Conservation (phyloP, 306 rosid species). For the Glycine soja region DNA sequence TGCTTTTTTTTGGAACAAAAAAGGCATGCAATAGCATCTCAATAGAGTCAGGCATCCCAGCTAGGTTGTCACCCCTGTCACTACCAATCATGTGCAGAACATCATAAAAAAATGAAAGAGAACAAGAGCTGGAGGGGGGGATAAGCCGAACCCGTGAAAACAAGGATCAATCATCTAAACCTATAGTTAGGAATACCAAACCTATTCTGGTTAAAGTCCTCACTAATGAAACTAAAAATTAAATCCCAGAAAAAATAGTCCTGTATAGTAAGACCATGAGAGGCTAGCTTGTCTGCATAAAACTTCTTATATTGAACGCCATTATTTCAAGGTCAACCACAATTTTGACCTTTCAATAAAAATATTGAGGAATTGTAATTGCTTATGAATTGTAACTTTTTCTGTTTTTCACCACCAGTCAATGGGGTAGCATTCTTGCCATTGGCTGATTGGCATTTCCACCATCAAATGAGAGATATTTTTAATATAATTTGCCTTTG, state of each 20-base stretch:
- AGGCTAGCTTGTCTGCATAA: neutral
- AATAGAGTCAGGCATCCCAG: too few species aligned
- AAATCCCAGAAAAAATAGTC: neutral
- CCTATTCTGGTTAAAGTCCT: neutral
- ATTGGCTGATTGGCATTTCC: constrained; percentile 28
- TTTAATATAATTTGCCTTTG: constrained; percentile 34
- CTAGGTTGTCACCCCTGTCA: too few species aligned
- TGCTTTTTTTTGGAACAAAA: too few species aligned
- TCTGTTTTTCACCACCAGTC: neutral
- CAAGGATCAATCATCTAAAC: neutral
- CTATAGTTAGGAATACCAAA: neutral
- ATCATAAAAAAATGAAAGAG: too few species aligned
- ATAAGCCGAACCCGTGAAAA: neutral
- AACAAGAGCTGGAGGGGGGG: too few species aligned
- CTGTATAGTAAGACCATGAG: neutral
- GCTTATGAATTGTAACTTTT: constrained; percentile 20
- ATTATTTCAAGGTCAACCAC: neutral
- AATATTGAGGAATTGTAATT: constrained; percentile 6
- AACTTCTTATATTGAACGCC: neutral
- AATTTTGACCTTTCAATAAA: constrained; percentile 8
- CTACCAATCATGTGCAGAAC: too few species aligned
- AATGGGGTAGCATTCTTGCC: constrained; percentile 2
- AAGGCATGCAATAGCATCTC: too few species aligned
- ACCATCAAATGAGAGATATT: constrained; percentile 15
- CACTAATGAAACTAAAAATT: neutral